Evolutionary conservation across 2,329 filamentous ascomycete genomes (phyloP).

Genomic region (Fusarium sp.): DNA sequence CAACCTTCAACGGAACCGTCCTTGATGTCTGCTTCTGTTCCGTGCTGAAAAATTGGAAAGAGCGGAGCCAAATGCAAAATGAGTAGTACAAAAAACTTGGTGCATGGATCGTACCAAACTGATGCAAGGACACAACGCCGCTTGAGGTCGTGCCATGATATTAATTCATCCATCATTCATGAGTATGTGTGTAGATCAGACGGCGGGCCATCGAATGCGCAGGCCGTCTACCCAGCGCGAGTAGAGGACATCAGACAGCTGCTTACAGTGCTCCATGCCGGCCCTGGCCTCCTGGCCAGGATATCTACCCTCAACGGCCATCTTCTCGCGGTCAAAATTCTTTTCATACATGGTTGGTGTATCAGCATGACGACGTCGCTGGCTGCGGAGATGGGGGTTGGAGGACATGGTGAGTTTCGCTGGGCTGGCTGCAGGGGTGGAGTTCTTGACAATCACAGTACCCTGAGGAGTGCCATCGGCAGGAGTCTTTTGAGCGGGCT

Average conservation of each 20-base stretch:
- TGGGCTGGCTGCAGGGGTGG: slow-evolving; percentile 60
- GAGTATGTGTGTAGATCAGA: slow-evolving; percentile 35
- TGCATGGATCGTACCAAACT: slow-evolving; percentile 22
- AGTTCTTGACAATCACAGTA: slow-evolving; percentile 70
- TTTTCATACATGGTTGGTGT: slow-evolving; percentile 58
- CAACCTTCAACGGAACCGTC: slow-evolving; percentile 5
- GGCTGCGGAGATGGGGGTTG: slow-evolving; percentile 87
- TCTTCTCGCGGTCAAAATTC: slow-evolving; percentile 62
- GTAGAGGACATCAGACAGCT: slow-evolving; percentile 91
- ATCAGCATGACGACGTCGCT: slow-evolving; percentile 74
- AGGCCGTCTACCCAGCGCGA: slow-evolving; percentile 90
- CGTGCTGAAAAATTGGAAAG: neutral
- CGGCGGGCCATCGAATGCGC: slow-evolving; percentile 74
- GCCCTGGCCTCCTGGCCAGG: slow-evolving; percentile 67
- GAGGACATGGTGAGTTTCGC: slow-evolving; percentile 81
- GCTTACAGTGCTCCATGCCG: slow-evolving; percentile 93
- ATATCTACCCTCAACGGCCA: slow-evolving; percentile 64
- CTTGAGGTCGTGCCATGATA: neutral
- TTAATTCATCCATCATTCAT: slow-evolving; percentile 1
- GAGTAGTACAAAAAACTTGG: slow-evolving; percentile 17
- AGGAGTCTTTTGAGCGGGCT: slow-evolving; percentile 57
- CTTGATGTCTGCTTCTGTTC: slow-evolving; percentile 18
- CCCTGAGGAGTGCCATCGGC: slow-evolving; percentile 64
- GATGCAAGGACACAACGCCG: slow-evolving; percentile 1
- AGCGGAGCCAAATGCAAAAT: slow-evolving; percentile 31